Base-by-base conservation (phyloP, 352 stramenopile species). In the Pythium folliculosum region DNA sequence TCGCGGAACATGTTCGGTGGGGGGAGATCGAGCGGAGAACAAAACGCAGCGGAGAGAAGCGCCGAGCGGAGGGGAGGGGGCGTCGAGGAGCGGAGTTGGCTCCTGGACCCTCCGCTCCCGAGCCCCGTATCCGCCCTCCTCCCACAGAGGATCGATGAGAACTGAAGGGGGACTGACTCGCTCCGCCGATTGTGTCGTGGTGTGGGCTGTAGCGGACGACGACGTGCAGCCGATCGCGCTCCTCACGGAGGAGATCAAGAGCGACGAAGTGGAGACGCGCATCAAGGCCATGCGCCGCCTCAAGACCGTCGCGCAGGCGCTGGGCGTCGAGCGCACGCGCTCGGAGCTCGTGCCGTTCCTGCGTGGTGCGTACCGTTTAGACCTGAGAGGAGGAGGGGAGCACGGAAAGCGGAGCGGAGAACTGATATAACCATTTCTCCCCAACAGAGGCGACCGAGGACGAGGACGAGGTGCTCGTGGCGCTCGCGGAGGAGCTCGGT, bases 281-380 rank as follows among this genome's bases (percentile, higher is more conserved):
- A 95, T 98, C 71, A 96, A 98, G 70, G 90, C 91, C 55, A 98
- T 98, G 91, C 91, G 94, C 16, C 89, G 92, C 38, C 79, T 98
- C 44, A 83, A 84, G 38, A 94, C 96, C 7, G 93, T 98, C 32
- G 92, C 90, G 10, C 89, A 95, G 76, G 94, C 94, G 32, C 88
- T 98, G 30, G 94, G 93, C 9, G 70, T 82, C 0, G 88, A 97
- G 25, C 81, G 83, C 56, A 95, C 87, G 43, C 81, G 91, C 49
- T 71, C 69, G 3, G 88, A 96, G 51, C 77, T 98, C 27, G 56
- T 98, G 27, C 93, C 92, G 1, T 98, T 98, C 73, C 79, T 98
- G 56, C 83, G 77, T 49, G 77, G 86, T 82, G 71, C 53, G 70
- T 65, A 72, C 23, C 23, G 45, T 60, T 40, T 38, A 12, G 10